Evolutionary conservation across 2,329 filamentous ascomycete genomes (phyloP).

Genomic region (Neoarthrinium moseri): DNA sequence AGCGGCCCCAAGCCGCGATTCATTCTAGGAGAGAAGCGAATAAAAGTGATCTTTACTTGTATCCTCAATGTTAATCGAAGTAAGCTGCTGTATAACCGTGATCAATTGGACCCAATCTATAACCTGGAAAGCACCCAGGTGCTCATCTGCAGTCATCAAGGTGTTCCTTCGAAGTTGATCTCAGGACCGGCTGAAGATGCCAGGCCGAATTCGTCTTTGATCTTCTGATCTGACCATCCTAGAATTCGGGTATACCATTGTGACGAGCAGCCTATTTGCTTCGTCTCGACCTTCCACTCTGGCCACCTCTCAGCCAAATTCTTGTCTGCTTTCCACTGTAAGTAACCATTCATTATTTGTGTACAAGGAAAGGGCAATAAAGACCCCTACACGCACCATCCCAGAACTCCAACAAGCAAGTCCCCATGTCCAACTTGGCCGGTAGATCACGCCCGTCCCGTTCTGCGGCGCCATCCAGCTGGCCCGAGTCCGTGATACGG

Average conservation of each 20-base stretch:
- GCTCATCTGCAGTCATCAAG: neutral
- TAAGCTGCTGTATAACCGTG: too few relatives aligned
- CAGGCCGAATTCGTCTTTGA: slow-evolving; percentile 5
- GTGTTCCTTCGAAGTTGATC: neutral
- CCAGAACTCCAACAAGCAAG: neutral
- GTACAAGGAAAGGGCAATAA: too few relatives aligned
- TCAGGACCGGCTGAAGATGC: neutral
- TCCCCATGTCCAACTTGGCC: neutral
- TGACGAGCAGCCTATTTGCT: slow-evolving; percentile 1
- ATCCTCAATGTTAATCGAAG: too few relatives aligned
- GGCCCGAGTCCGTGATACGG: neutral
- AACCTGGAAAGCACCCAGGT: too few relatives aligned
- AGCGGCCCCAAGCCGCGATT: too few relatives aligned
- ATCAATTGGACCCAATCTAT: too few relatives aligned
- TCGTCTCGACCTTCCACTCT: neutral
- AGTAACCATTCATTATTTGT: too few relatives aligned
- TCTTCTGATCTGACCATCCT: slow-evolving; percentile 4
- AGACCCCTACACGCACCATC: slow-evolving; percentile 2
- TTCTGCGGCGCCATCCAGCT: neutral
- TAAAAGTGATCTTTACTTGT: too few relatives aligned
- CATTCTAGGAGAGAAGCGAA: too few relatives aligned
- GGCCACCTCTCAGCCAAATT: neutral
- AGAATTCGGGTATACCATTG: slow-evolving; percentile 1
- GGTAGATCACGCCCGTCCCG: neutral
- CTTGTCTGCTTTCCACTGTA: neutral